Evolutionary conservation across 257 asterid species (phyloP).

Genomic region (Solanum tarijense): DNA sequence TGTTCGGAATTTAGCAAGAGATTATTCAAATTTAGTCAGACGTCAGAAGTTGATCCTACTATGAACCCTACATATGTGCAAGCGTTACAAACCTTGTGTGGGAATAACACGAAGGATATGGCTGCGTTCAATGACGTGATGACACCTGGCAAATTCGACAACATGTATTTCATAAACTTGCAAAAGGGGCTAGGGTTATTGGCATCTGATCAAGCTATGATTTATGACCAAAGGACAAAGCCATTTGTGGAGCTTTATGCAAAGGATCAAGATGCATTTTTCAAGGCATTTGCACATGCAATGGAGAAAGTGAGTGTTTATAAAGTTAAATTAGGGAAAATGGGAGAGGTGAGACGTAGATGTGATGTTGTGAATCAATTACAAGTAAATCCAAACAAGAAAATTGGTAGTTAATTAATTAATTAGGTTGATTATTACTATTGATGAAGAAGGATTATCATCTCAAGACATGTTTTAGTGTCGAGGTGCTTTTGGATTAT

Average conservation of each 20-base stretch:
- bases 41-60: slow-evolving; percentile 34
- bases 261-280: slow-evolving; percentile 43
- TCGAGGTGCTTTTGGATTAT: not conserved
- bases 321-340: slow-evolving; percentile 33
- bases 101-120: slow-evolving; percentile 25
- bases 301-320: slow-evolving; percentile 54
- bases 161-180: slow-evolving; percentile 41
- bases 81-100: slow-evolving; percentile 44
- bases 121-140: slow-evolving; percentile 80
- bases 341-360: slow-evolving; percentile 82
- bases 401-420: not conserved
- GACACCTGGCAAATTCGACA: slow-evolving; percentile 81
- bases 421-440: not conserved
- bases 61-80: slow-evolving; percentile 43
- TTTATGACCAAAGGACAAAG: slow-evolving; percentile 51
- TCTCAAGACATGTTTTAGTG: not conserved
- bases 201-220: slow-evolving; percentile 52
- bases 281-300: slow-evolving; percentile 37
- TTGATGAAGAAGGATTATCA: not conserved
- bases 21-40: slow-evolving; percentile 34
- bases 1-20: slow-evolving; percentile 55
- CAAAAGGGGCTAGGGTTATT: slow-evolving; percentile 49
- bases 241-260: slow-evolving; percentile 69
- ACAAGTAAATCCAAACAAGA: not conserved
- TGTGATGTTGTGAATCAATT: slow-evolving; percentile 49